These are phyloP conservation scores for Daldinia decipiens DNA, from an alignment of 495 filamentous ascomycete genomes.

Conservation along the genomic window DNA sequence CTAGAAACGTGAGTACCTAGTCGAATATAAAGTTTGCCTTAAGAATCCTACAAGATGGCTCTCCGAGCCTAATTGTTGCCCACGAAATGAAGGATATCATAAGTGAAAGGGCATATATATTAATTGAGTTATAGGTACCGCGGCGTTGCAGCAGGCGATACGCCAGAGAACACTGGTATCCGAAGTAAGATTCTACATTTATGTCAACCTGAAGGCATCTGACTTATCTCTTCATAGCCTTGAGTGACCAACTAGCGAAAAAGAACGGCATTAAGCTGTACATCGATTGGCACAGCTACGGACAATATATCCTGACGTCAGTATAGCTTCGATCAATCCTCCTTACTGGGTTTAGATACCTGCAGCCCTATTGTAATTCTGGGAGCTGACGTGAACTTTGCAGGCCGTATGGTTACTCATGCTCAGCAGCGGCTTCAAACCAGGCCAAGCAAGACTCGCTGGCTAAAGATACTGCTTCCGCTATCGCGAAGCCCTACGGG, in stretches of 20 bases:
- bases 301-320: conserved; percentile 57
- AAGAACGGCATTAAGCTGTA: conserved; percentile 65
- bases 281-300: conserved; percentile 71
- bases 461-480: conserved; percentile 49
- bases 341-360: not conserved
- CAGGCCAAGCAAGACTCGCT: conserved; percentile 58
- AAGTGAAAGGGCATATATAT: not conserved
- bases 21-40: not conserved
- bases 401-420: conserved; percentile 54
- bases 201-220: not conserved
- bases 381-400: conserved; percentile 18
- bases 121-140: conserved; percentile 40
- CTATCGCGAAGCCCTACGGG: conserved; percentile 61
- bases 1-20: conserved; percentile 45
- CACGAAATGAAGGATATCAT: not conserved
- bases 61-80: not conserved
- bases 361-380: not conserved
- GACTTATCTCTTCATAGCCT: conserved; percentile 30
- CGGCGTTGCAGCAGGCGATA: conserved; percentile 48
- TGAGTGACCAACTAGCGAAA: conserved; percentile 54
- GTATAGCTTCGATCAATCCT: conserved; percentile 13
- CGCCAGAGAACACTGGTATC: conserved; percentile 49
- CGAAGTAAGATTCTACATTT: conserved; percentile 30
- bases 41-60: not conserved
- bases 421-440: conserved; percentile 53